Percentiles rank a stretch among this genome's conserved stretches.
These are phyloP conservation scores for Umbelopsis vinacea DNA, from an alignment of 192 early-diverging fungal species.

Conservation along the genomic window DNA sequence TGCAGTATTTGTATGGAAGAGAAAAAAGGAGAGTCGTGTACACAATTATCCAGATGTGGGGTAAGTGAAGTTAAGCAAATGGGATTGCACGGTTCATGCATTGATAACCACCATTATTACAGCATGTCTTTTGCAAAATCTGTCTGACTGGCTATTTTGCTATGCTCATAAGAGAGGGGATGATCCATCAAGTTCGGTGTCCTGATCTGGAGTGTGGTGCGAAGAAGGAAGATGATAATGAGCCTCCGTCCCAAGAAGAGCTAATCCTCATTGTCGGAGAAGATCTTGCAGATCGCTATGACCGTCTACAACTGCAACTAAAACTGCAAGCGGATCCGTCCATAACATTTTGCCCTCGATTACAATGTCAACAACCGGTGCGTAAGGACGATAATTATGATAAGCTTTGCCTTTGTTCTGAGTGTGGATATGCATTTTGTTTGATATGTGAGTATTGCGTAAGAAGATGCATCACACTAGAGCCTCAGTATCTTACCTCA, in stretches of 20 bases:
- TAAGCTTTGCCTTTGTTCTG: constrained; percentile 31
- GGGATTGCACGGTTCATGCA: background rate
- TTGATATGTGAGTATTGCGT: constrained; percentile 28
- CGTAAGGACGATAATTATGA: constrained; percentile 30
- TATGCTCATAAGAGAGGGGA: constrained; percentile 38
- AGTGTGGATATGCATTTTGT: constrained; percentile 41
- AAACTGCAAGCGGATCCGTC: constrained; percentile 30
- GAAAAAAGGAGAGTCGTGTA: constrained; percentile 31
- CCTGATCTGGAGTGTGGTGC: constrained; percentile 35
- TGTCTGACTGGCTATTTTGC: constrained; percentile 36
- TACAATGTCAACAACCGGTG: constrained; percentile 31
- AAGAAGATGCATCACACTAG: background rate
- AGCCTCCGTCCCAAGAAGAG: constrained; percentile 18
- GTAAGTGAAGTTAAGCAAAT: background rate
- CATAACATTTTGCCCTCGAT: constrained; percentile 33
- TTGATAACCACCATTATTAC: background rate
- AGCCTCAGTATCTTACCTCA: background rate
- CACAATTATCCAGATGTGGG: constrained; percentile 12
- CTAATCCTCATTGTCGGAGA: constrained; percentile 28
- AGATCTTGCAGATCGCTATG: constrained; percentile 34
- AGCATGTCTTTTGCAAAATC: constrained; percentile 37
- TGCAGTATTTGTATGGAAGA: constrained; percentile 41
- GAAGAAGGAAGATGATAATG: background rate
- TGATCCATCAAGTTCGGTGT: constrained; percentile 34
- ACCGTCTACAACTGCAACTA: constrained; percentile 25